Evolutionary conservation across 257 asterid genomes (phyloP), one percentile per base, ranked within the genome.

Genomic region (Solanum tacnaense): DNA sequence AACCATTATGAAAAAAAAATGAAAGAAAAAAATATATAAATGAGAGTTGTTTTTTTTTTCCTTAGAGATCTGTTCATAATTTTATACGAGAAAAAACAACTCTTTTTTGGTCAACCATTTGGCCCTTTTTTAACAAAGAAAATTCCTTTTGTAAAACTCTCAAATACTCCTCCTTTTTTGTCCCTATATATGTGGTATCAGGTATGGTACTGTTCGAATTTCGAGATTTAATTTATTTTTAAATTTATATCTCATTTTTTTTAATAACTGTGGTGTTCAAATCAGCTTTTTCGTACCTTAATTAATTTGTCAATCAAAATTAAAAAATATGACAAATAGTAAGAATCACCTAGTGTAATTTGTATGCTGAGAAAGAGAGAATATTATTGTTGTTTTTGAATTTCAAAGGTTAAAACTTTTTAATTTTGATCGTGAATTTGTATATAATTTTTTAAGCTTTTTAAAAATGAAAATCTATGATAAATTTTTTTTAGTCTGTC

Each of bases 221-320:
- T 56, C 0, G n/a, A 52, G 4, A 16, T 15, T 52, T 52, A 52
- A 52, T 52, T 52, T 52, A 52, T 5, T 52, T 52, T 52, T 2
- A 18, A 52, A 16, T 18, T 52, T 52, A 52, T 3, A 18, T 52
- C n/a, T 52, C 1, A 15, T 1, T 52, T 52, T 49, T 18, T 2
- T 6, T 0, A 52, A 18, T 52, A 15, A 18, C 1, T 52, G 1
- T 1, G 3, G 9, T 0, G 9, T 18, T 6, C 0, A 0, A 18
- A 16, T 52, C 4, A 52, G 0, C 0, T 52, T 52, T 52, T 6
- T 0, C 23, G 23, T 0, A 49, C 21, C 0, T 49, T 49, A 0
- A 49, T 16, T 49, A 49, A 49, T 49, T 16, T 49, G 7, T 13
- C 7, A 7, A 5, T 13, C 20, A 46, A 46, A 38, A 38, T 38